phyloP scores from a whole-genome alignment of 2,329 filamentous ascomycete species.

The Didymella lethalis region DNA sequence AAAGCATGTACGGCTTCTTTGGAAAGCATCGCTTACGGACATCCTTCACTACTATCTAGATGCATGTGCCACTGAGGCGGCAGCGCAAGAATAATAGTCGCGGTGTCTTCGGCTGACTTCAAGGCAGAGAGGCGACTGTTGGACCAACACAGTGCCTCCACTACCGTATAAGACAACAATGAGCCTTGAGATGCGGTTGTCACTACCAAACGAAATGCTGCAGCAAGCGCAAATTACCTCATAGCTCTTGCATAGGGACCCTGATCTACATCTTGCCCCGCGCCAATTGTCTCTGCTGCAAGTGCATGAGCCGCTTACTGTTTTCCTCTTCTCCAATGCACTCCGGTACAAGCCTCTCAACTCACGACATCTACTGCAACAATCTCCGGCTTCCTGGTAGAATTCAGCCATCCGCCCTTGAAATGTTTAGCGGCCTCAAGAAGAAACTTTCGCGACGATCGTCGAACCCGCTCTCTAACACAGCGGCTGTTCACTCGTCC shows the following conservation, averaged over 20 bases:
- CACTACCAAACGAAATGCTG: not conserved
- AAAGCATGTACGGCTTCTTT: not conserved
- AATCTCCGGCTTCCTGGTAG: not conserved
- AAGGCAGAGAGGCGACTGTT: not conserved
- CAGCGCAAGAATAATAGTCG: not conserved
- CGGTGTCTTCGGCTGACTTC: not conserved
- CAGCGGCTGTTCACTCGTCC: slow-evolving; percentile 1
- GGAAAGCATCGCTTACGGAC: not conserved
- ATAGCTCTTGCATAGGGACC: not conserved
- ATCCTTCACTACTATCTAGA: not conserved
- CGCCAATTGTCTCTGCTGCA: slow-evolving; percentile 15
- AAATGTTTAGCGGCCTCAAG: slow-evolving; percentile 37
- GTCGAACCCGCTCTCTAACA: slow-evolving; percentile 25
- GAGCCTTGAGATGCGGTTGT: not conserved
- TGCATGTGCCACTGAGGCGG: not conserved
- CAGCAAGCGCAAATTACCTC: slow-evolving; percentile 1
- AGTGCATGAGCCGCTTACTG: slow-evolving; percentile 18
- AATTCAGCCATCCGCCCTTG: slow-evolving; percentile 6
- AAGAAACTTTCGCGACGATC: slow-evolving; percentile 33
- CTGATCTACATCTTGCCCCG: not conserved
- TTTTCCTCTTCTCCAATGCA: not conserved
- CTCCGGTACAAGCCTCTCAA: not conserved
- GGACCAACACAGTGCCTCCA: not conserved
- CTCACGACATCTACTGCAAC: slow-evolving; percentile 7
- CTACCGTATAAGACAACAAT: not conserved